Base-by-base conservation (phyloP, 495 filamentous ascomycete genomes). In the Penicillium steckii region DNA sequence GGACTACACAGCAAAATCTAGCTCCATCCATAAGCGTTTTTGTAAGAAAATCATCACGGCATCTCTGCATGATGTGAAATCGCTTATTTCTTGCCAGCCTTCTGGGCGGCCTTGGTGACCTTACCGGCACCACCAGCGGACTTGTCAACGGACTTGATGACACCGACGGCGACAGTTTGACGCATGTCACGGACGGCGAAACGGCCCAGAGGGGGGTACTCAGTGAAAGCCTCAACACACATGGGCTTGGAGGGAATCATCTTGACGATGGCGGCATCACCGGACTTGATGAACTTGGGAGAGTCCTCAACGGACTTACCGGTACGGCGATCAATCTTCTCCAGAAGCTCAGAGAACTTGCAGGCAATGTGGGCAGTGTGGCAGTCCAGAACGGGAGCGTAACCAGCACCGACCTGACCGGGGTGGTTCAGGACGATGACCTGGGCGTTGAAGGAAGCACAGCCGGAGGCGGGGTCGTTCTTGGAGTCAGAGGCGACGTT, bases 381-480 rank as follows among this genome's bases (percentile, higher is more conserved):
- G 88, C 94, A 98, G 72, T 98, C 94, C 44, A 98, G 85, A 61
- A 98, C 94, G 62, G 94, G 94, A 54, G 94, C 94, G 80, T 98
- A 98, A 70, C 94, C 94, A 78, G 91, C 91, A 79, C 94, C 92
- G 71, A 98, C 87, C 83, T 98, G 95, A 71, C 94, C 94, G 69
- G 94, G 94, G 87, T 98, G 94, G 91, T 98, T 98, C 68, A 98
- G 91, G 65, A 98, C 90, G 74, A 98, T 98, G 81, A 98, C 94
- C 84, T 98, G 94, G 70, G 94, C 95, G 75, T 89, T 96, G 90
- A 98, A 98, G 62, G 87, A 91, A 59, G 94, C 91, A 66, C 79
- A 80, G 69, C 81, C 94, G 68, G 80, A 78, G 64, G 94, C 89
- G 64, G 94, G 94, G 84, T 98, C 95, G 83, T 94, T 95, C 91